phyloP scores from a whole-genome alignment of 352 stramenopile species.

The Globisporangium solare region DNA sequence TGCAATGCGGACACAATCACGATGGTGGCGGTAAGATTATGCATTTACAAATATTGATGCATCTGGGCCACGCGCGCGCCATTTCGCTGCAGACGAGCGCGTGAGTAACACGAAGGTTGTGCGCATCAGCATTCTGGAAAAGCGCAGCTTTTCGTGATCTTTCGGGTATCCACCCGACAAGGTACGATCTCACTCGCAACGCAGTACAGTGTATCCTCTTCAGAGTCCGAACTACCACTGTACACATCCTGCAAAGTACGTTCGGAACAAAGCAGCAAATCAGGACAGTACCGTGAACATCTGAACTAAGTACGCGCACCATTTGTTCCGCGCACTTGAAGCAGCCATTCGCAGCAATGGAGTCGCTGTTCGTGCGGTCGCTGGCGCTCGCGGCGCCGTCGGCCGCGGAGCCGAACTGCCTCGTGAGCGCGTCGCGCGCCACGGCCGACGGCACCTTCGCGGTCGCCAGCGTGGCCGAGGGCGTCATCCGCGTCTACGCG shows the following conservation, averaged over 20 bases:
- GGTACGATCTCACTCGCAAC: background rate
- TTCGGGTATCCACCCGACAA: background rate
- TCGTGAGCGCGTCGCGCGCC: constrained; percentile 56
- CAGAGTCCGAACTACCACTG: background rate
- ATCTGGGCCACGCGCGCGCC: too few species aligned
- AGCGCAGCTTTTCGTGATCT: background rate
- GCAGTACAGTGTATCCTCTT: background rate
- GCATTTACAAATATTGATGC: too few species aligned
- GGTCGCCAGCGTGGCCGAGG: constrained; percentile 48
- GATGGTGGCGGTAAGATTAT: too few species aligned
- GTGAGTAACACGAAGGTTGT: constrained; percentile 1
- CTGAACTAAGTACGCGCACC: background rate
- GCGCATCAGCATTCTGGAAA: background rate
- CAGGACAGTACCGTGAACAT: background rate
- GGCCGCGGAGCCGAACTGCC: constrained; percentile 29
- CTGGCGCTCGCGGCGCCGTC: constrained; percentile 34
- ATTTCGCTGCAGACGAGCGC: background rate
- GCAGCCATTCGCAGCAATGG: constrained; percentile 23
- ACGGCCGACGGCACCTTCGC: constrained; percentile 72
- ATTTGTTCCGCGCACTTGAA: background rate
- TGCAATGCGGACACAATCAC: too few species aligned
- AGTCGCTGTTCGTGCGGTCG: constrained; percentile 67
- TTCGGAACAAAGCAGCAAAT: too few species aligned
- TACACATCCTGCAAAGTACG: background rate
- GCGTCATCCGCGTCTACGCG: constrained; percentile 78